Evolutionary conservation across 1,284 basidiomycete species (phyloP).

Genomic region (Heimioporus punctisporus): DNA sequence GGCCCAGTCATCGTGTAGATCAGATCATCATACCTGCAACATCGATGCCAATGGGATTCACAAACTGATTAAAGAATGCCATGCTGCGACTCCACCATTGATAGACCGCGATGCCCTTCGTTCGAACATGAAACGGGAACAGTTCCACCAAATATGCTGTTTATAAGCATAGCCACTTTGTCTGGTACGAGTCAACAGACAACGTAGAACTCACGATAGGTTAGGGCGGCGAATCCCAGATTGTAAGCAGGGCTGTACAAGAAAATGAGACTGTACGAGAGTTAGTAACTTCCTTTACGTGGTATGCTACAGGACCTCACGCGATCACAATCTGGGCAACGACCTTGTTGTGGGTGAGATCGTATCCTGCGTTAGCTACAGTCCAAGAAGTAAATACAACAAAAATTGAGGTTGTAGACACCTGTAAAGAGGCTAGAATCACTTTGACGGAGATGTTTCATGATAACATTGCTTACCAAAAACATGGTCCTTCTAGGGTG

Average conservation of each 20-base stretch:
- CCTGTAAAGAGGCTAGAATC: not conserved
- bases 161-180: too few relatives aligned
- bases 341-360: not conserved
- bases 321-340: not conserved
- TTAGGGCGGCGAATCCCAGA: not conserved
- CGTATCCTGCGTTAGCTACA: not conserved
- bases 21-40: too few relatives aligned
- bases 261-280: not conserved
- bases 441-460: not conserved
- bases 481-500: constrained; percentile 15
- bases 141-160: too few relatives aligned
- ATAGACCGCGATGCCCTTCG: too few relatives aligned
- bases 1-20: too few relatives aligned
- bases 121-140: too few relatives aligned
- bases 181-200: too few relatives aligned
- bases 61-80: too few relatives aligned
- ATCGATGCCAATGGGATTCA: too few relatives aligned
- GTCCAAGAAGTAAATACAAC: not conserved
- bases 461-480: constrained; percentile 1
- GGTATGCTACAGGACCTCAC: not conserved
- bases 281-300: too few relatives aligned
- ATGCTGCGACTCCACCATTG: too few relatives aligned
- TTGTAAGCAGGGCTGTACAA: not conserved
- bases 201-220: not conserved
- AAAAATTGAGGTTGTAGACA: not conserved